Evolutionary conservation across 2,329 filamentous ascomycete genomes (phyloP).

Genomic region (Fusarium hostae): DNA sequence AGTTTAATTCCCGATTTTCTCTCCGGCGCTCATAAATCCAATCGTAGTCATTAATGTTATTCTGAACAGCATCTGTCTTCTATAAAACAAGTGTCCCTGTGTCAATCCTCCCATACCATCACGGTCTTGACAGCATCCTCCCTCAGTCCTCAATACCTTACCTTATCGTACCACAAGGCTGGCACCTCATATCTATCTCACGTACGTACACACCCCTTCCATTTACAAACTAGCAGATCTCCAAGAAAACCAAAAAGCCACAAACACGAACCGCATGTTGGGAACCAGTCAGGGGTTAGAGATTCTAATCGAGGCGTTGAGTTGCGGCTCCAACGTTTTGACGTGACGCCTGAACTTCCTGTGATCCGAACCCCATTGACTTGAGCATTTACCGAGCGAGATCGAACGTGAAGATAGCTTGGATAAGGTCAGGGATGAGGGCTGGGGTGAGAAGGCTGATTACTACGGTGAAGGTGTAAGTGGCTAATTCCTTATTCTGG

Average conservation of each 20-base stretch:
- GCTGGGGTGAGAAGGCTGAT: background rate
- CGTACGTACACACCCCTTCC: slow-evolving; percentile 20
- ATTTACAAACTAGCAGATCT: slow-evolving; percentile 8
- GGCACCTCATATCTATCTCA: background rate
- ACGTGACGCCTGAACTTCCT: slow-evolving; percentile 30
- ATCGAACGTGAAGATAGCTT: slow-evolving; percentile 5
- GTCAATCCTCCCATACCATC: background rate
- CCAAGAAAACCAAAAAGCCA: slow-evolving; percentile 31
- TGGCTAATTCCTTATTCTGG: background rate
- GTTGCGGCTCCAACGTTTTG: slow-evolving; percentile 25
- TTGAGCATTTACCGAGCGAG: slow-evolving; percentile 27
- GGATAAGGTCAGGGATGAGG: background rate
- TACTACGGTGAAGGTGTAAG: background rate
- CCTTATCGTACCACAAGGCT: slow-evolving; percentile 19
- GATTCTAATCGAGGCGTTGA: slow-evolving; percentile 27
- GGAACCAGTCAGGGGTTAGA: slow-evolving; percentile 36
- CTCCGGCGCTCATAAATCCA: background rate
- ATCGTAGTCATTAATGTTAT: background rate
- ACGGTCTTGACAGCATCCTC: slow-evolving; percentile 6
- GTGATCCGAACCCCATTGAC: slow-evolving; percentile 12
- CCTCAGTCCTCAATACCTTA: background rate
- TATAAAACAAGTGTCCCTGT: background rate
- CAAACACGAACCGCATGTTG: slow-evolving; percentile 39
- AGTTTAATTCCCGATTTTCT: background rate
- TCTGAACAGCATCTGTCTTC: background rate